Conservation (phyloP, 2,329 filamentous ascomycete genomes). For the Exserohilum turcica region DNA sequence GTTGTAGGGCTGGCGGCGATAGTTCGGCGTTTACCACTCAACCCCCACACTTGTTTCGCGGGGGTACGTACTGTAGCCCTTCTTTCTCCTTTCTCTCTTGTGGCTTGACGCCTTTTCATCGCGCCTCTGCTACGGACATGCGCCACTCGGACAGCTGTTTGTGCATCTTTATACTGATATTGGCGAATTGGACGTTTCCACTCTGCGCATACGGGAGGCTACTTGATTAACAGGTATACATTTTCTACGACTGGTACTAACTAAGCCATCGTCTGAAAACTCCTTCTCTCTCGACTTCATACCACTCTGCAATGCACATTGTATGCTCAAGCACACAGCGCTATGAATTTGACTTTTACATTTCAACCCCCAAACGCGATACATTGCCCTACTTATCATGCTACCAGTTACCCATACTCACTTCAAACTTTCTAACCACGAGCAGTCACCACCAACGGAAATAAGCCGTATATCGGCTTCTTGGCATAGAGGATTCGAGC, state of each 20-base stretch:
- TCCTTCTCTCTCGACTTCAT: too few species aligned
- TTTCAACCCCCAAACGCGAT: too few species aligned
- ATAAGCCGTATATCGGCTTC: too few species aligned
- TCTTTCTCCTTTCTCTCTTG: not conserved
- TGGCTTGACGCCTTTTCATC: not conserved
- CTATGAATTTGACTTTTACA: too few species aligned
- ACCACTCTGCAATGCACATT: too few species aligned
- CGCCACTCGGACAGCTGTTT: too few species aligned
- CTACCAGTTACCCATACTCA: not conserved
- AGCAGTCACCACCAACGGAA: too few species aligned
- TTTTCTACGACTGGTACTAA: not conserved
- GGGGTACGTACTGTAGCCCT: not conserved
- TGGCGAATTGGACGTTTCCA: not conserved
- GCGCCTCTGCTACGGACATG: too few species aligned
- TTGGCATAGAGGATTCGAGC: too few species aligned
- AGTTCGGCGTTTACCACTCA: slow-evolving; percentile 8
- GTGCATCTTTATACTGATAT: too few species aligned
- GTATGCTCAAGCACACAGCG: too few species aligned
- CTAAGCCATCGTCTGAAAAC: too few species aligned
- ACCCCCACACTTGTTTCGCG: not conserved
- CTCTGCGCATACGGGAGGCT: not conserved
- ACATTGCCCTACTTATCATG: not conserved
- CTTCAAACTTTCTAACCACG: not conserved
- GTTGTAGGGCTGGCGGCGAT: slow-evolving; percentile 18
- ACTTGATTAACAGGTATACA: not conserved